Evolutionary conservation across 257 asterid species (phyloP).

Genomic region (Sherardia arvensis): DNA sequence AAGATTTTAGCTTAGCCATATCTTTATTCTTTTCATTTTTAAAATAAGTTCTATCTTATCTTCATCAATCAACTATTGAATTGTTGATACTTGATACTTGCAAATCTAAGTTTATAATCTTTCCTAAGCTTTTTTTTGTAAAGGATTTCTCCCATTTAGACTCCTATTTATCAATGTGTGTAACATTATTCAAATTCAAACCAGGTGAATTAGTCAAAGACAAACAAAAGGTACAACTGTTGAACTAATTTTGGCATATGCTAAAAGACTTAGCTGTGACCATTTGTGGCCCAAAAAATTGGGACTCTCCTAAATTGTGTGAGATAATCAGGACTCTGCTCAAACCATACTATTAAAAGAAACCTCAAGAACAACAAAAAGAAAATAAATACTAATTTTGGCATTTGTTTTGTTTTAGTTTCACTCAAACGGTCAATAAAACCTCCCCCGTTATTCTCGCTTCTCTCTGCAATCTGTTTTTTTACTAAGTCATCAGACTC

Average conservation of each 20-base stretch:
- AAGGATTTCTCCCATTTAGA: too few relatives aligned
- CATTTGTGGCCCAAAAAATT: constrained; percentile 22
- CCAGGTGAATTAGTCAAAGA: neutral
- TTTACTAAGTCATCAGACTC: constrained; percentile 44
- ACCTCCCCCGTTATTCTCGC: constrained; percentile 32
- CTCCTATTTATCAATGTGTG: too few relatives aligned
- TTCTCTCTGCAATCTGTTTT: constrained; percentile 13
- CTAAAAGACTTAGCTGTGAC: constrained; percentile 15
- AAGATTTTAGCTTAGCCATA: too few relatives aligned
- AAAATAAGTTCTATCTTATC: too few relatives aligned
- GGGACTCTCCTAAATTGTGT: constrained; percentile 15
- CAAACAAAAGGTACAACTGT: neutral
- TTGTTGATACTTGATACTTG: too few relatives aligned
- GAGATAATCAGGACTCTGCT: constrained; percentile 18
- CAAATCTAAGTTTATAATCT: too few relatives aligned
- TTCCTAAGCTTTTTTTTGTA: too few relatives aligned
- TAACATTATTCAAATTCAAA: neutral
- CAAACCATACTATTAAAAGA: neutral
- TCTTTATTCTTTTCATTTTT: too few relatives aligned
- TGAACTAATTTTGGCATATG: neutral
- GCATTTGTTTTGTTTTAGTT: constrained; percentile 4
- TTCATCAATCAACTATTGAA: too few relatives aligned
- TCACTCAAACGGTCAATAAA: constrained; percentile 26
- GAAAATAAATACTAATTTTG: too few relatives aligned
- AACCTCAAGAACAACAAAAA: neutral